phyloP scores from a whole-genome alignment of 768 basidiomycete genomes.

The Russula virescens region DNA sequence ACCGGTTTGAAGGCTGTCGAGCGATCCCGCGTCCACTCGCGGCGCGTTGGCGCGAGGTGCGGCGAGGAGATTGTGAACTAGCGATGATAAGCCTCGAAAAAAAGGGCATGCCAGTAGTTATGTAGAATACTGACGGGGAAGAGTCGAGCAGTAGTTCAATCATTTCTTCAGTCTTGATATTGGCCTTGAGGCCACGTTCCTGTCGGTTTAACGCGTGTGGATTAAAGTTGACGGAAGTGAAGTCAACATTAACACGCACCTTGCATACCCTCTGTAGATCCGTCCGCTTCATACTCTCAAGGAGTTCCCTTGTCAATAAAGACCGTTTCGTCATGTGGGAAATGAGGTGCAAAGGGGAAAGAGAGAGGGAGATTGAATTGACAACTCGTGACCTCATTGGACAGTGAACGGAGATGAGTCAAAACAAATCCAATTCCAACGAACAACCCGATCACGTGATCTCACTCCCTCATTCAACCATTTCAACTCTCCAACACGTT shows the following conservation, averaged over 20 bases:
- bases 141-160: conserved; percentile 67
- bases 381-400: conserved; percentile 11
- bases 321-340: conserved; percentile 31
- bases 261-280: conserved; percentile 59
- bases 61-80: conserved; percentile 16
- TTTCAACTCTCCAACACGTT: not conserved
- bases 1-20: conserved; percentile 15
- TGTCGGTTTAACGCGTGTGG: conserved; percentile 29
- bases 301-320: conserved; percentile 39
- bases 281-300: conserved; percentile 48
- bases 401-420: no score
- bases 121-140: conserved; percentile 9
- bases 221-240: not conserved
- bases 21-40: conserved; percentile 7
- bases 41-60: conserved; percentile 15
- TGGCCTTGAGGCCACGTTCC: conserved; percentile 79
- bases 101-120: not conserved
- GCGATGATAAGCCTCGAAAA: conserved; percentile 22
- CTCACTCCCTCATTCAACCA: conserved; percentile 6
- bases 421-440: not conserved
- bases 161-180: conserved; percentile 73
- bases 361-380: not conserved
- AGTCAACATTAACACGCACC: conserved; percentile 34
- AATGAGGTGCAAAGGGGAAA: not conserved
- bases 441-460: conserved; percentile 10